phyloP scores from a whole-genome alignment of 805 yeast species.

The Myxozyma mucilagina region DNA sequence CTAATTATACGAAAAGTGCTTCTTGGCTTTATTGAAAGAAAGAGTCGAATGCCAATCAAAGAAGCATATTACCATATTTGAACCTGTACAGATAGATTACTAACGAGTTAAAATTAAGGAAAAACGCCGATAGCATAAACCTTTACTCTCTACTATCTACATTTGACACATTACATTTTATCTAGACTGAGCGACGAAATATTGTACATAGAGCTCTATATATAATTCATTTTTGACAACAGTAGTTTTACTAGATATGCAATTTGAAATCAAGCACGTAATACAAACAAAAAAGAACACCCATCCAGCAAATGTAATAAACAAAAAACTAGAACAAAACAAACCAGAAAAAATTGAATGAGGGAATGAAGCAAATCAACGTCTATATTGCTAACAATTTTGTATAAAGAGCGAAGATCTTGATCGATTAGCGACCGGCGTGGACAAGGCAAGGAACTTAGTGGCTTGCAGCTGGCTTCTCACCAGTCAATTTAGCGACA shows the following conservation, averaged over 20 bases:
- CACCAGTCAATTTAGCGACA: conserved; percentile 63
- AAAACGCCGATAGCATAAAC: background rate
- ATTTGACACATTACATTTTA: too few relatives aligned
- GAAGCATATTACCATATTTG: background rate
- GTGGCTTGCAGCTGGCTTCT: conserved; percentile 50
- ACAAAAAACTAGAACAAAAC: background rate
- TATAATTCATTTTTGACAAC: too few relatives aligned
- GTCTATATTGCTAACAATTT: background rate
- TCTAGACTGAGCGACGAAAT: too few relatives aligned
- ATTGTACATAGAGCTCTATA: too few relatives aligned
- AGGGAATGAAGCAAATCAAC: background rate
- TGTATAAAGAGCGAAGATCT: background rate
- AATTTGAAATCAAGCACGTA: background rate
- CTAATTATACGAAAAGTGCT: background rate
- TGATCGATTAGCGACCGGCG: background rate
- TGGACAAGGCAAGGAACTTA: conserved; percentile 20
- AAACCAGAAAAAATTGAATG: background rate
- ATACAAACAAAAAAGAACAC: background rate
- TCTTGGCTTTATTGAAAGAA: background rate
- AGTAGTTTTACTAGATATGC: too few relatives aligned
- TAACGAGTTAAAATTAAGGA: background rate
- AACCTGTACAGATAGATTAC: too few relatives aligned
- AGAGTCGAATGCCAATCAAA: background rate
- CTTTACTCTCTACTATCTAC: too few relatives aligned
- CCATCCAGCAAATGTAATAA: background rate